Percentiles rank a stretch among this genome's conserved stretches.
phyloP scores from a whole-genome alignment of 129 eudicot species.

The Ambrosia artemisiifolia region DNA sequence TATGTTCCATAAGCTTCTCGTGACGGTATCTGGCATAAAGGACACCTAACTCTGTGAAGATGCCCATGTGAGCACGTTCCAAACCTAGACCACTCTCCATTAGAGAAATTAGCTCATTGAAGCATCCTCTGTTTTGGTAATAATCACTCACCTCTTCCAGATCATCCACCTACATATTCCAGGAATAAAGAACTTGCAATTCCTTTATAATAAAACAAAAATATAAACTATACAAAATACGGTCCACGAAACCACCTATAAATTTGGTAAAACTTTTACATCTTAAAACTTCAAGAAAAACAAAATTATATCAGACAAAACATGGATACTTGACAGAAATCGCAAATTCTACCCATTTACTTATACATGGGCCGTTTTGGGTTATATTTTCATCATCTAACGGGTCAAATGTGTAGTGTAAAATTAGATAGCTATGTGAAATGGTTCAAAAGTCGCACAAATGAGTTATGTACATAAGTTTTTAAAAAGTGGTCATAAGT shows the following conservation, averaged over 20 bases:
- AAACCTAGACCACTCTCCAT: slow-evolving; percentile 99
- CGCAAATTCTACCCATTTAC: neutral
- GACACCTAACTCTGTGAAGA: slow-evolving; percentile 92
- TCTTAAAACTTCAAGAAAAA: neutral
- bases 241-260: neutral
- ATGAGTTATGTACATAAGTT: neutral
- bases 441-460: neutral
- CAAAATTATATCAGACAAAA: neutral
- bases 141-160: slow-evolving; percentile 92
- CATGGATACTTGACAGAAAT: neutral
- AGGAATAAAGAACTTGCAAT: slow-evolving; percentile 2
- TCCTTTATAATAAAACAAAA: neutral
- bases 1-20: slow-evolving; percentile 98
- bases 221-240: neutral
- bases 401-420: neutral
- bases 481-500: too few species aligned
- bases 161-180: slow-evolving; percentile 72
- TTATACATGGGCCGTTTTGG: neutral
- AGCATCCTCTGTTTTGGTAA: slow-evolving; percentile 97
- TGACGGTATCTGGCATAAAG: slow-evolving; percentile 95
- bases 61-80: slow-evolving; percentile 99
- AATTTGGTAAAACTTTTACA: neutral
- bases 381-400: neutral
- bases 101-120: slow-evolving; percentile 87
- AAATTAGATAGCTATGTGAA: neutral